These are phyloP conservation scores for Penicillium freii DNA, from an alignment of 2,329 filamentous ascomycete genomes.

Conservation along the genomic window DNA sequence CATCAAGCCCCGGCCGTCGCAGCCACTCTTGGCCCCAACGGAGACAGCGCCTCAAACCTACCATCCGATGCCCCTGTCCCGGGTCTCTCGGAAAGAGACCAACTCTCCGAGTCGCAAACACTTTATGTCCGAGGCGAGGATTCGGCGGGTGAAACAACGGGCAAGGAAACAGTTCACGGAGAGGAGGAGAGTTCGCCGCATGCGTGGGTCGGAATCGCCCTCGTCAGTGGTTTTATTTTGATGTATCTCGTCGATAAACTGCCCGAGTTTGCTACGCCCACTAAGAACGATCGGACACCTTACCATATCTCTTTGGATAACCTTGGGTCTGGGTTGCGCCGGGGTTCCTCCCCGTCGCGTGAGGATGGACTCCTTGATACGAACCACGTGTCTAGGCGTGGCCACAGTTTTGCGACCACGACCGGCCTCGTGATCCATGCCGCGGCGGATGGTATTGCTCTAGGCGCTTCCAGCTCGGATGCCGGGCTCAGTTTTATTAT, in stretches of 20 bases:
- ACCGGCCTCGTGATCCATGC: constrained; percentile 95
- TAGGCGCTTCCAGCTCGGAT: constrained; percentile 84
- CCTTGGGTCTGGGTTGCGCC: constrained; percentile 58
- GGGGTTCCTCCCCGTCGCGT: constrained; percentile 41
- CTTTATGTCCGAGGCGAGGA: constrained; percentile 29
- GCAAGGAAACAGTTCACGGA: constrained; percentile 38
- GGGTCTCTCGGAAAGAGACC: constrained; percentile 14
- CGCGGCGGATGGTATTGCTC: constrained; percentile 89
- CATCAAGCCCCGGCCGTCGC: constrained; percentile 23
- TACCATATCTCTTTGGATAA: constrained; percentile 88
- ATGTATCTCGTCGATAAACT: constrained; percentile 96
- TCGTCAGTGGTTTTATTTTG: constrained; percentile 84
- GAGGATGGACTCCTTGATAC: constrained; percentile 40
- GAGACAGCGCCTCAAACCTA: not conserved
- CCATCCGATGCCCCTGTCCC: constrained; percentile 13
- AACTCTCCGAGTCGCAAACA: constrained; percentile 14
- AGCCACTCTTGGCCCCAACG: constrained; percentile 8
- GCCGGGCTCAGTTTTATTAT: constrained; percentile 82
- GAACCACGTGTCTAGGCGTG: constrained; percentile 25
- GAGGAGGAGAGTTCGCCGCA: constrained; percentile 53
- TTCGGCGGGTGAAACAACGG: constrained; percentile 35
- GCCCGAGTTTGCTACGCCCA: constrained; percentile 67
- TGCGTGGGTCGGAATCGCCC: constrained; percentile 81
- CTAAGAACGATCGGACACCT: constrained; percentile 65
- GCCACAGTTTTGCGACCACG: constrained; percentile 74